phyloP scores from a whole-genome alignment of 1,284 basidiomycete genomes.

The Moesziomyces globuligerus region DNA sequence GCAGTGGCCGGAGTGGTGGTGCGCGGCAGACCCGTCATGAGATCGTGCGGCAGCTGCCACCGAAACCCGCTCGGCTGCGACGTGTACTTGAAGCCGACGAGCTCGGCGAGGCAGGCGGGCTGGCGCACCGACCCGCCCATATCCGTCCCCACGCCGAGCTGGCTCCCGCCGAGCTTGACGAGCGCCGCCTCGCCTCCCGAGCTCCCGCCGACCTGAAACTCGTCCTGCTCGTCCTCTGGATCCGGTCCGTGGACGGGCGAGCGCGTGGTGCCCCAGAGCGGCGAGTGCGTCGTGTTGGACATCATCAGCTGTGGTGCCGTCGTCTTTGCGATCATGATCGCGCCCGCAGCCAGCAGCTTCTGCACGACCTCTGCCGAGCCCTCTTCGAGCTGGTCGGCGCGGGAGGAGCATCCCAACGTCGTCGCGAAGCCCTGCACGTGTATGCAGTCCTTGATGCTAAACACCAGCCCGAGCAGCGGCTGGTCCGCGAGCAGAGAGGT shows the following conservation, averaged over 20 bases:
- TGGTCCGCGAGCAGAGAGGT: neutral
- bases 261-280: conserved; percentile 31
- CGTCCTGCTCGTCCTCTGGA: neutral
- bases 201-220: conserved; percentile 53
- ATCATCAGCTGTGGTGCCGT: conserved; percentile 51
- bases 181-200: conserved; percentile 52
- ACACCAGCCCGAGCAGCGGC: conserved; percentile 36
- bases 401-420: conserved; percentile 41
- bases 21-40: conserved; percentile 37
- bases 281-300: conserved; percentile 38
- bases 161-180: conserved; percentile 38
- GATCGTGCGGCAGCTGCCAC: conserved; percentile 29
- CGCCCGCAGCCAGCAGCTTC: conserved; percentile 17
- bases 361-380: conserved; percentile 11
- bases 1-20: conserved; percentile 39
- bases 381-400: conserved; percentile 8
- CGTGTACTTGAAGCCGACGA: conserved; percentile 27
- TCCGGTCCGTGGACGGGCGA: conserved; percentile 1
- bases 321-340: conserved; percentile 52
- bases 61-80: conserved; percentile 7
- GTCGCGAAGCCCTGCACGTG: conserved; percentile 30
- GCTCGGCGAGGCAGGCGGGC: conserved; percentile 37
- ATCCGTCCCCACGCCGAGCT: conserved; percentile 49
- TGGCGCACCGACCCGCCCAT: conserved; percentile 58
- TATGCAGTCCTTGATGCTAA: conserved; percentile 56